Evolutionary conservation across 1,284 basidiomycete species (phyloP).

Genomic region (Apiotrichum mycotoxinovorans): DNA sequence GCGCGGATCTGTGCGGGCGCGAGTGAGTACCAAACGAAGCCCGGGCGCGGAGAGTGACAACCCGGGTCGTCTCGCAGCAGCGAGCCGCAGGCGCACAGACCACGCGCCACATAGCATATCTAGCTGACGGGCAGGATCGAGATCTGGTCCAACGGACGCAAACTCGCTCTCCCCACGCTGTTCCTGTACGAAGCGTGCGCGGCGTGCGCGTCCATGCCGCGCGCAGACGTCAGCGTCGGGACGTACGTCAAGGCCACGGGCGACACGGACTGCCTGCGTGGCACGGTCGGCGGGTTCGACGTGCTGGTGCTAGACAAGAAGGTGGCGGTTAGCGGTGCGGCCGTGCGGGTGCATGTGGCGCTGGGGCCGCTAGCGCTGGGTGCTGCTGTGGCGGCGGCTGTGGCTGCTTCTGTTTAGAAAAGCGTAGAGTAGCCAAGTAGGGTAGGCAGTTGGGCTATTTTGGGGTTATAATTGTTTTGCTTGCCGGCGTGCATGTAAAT

Average conservation of each 20-base stretch:
- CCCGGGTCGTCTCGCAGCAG: too few relatives aligned
- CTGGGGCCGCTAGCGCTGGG: too few relatives aligned
- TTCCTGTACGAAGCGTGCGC: conserved; percentile 23
- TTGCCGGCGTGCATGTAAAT: too few relatives aligned
- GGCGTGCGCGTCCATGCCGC: conserved; percentile 12
- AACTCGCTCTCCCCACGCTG: conserved; percentile 4
- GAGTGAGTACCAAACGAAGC: conserved; percentile 12
- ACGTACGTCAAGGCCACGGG: conserved; percentile 14
- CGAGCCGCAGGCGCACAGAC: too few relatives aligned
- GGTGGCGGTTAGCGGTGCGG: neutral
- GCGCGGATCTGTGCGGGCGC: conserved; percentile 13
- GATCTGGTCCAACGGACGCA: conserved; percentile 4
- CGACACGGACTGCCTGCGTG: conserved; percentile 10
- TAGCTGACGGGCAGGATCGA: conserved; percentile 19
- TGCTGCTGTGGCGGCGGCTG: too few relatives aligned
- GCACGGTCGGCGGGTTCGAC: conserved; percentile 15
- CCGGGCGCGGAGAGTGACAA: too few relatives aligned
- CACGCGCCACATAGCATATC: too few relatives aligned
- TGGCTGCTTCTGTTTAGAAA: too few relatives aligned
- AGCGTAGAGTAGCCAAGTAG: too few relatives aligned
- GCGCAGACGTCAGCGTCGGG: conserved; percentile 14
- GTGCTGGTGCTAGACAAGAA: conserved; percentile 15
- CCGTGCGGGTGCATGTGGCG: too few relatives aligned
- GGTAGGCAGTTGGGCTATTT: too few relatives aligned
- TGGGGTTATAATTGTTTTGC: too few relatives aligned